phyloP scores from a whole-genome alignment of 768 basidiomycete species.

The Phanerochaete carnosa region DNA sequence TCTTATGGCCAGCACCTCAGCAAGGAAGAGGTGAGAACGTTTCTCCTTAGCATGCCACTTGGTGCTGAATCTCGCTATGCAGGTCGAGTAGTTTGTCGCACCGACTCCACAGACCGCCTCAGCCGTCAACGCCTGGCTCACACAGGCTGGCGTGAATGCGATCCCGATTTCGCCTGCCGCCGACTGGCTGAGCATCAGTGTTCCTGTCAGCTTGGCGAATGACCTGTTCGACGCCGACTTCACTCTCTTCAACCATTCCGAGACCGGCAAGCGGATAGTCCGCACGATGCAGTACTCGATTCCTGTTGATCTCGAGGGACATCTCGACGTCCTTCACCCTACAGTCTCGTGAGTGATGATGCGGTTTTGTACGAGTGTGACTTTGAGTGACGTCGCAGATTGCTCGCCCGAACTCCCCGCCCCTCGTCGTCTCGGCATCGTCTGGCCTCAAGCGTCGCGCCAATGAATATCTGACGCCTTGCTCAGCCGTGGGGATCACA shows the following conservation, averaged over 20 bases:
- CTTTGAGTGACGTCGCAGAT: neutral
- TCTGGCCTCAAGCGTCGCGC: slow-evolving; percentile 14
- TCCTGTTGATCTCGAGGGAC: slow-evolving; percentile 23
- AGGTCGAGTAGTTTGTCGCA: slow-evolving; percentile 26
- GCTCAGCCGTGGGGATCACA: slow-evolving; percentile 22
- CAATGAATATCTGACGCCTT: slow-evolving; percentile 19
- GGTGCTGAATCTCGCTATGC: neutral
- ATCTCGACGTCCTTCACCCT: slow-evolving; percentile 31
- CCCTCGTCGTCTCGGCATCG: slow-evolving; percentile 13
- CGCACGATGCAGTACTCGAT: slow-evolving; percentile 32
- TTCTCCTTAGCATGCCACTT: no score
- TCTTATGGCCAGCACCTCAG: slow-evolving; percentile 21
- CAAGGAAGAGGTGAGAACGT: slow-evolving; percentile 23
- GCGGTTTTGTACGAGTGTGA: neutral
- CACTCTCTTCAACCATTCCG: slow-evolving; percentile 22
- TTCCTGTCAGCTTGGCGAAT: slow-evolving; percentile 26
- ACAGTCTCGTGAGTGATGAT: slow-evolving; percentile 14
- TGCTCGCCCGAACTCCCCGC: neutral
- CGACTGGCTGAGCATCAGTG: slow-evolving; percentile 23
- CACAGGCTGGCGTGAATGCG: slow-evolving; percentile 21
- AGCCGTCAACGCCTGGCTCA: slow-evolving; percentile 25
- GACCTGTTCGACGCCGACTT: slow-evolving; percentile 26
- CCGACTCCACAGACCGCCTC: slow-evolving; percentile 19
- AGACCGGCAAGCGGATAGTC: slow-evolving; percentile 19
- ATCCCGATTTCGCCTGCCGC: slow-evolving; percentile 23